Evolutionary conservation across 768 basidiomycete genomes (phyloP).

Genomic region (Rhodotorula graminis): DNA sequence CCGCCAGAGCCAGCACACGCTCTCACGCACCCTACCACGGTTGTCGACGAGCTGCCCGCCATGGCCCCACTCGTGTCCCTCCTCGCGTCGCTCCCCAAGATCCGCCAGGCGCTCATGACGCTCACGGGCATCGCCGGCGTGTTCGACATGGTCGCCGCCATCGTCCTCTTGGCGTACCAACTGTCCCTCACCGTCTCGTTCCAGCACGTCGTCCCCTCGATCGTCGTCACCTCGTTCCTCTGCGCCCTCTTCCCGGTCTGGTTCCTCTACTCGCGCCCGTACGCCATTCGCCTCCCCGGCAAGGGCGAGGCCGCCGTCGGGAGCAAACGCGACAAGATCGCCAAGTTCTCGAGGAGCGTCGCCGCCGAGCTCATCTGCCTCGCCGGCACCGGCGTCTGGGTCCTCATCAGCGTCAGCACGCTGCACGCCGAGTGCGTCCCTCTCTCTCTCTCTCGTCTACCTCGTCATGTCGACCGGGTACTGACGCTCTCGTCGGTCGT

Average conservation of each 20-base stretch:
- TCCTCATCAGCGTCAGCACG: conserved; percentile 12
- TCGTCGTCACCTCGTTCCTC: conserved; percentile 25
- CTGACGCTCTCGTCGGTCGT: neutral
- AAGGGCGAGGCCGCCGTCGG: conserved; percentile 3
- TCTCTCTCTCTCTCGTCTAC: no score
- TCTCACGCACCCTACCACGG: no score
- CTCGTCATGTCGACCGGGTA: no score
- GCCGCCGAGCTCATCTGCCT: conserved; percentile 12
- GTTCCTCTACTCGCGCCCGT: conserved; percentile 30
- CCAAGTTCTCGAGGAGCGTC: conserved; percentile 22
- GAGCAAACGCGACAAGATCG: conserved; percentile 12
- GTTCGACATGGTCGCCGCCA: conserved; percentile 13
- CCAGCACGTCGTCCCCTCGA: conserved; percentile 22
- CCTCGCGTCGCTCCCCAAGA: conserved; percentile 5
- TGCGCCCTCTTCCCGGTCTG: conserved; percentile 19
- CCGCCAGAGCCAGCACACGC: no score
- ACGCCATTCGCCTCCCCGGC: conserved; percentile 23
- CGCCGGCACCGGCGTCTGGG: conserved; percentile 17
- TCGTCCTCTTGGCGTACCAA: conserved; percentile 34
- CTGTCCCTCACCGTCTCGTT: conserved; percentile 14
- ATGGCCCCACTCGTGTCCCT: neutral
- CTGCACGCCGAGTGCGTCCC: conserved; percentile 28
- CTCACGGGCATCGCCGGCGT: neutral
- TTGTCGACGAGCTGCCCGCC: neutral
- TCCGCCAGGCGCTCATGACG: neutral